Conservation (phyloP, 2,329 filamentous ascomycete species). For the Stagonosporopsis cucurbitacearum region DNA sequence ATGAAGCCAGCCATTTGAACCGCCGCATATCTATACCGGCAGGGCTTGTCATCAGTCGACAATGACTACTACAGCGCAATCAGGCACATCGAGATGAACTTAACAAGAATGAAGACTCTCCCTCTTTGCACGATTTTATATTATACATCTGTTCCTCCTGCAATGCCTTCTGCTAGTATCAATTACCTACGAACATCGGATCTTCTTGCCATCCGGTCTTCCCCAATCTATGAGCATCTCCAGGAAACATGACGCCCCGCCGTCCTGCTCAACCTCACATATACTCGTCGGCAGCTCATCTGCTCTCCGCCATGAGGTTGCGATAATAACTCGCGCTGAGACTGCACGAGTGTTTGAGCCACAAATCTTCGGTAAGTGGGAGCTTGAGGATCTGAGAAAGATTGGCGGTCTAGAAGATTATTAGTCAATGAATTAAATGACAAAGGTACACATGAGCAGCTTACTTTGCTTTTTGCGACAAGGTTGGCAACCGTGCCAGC, state of each 20-base stretch:
- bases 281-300: not conserved
- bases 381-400: slow-evolving; percentile 62
- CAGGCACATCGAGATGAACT: not conserved
- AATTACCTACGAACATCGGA: not conserved
- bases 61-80: not conserved
- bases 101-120: not conserved
- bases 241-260: not conserved
- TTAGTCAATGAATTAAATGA: slow-evolving; percentile 42
- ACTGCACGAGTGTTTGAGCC: slow-evolving; percentile 72
- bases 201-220: not conserved
- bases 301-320: slow-evolving; percentile 51
- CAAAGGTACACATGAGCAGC: slow-evolving; percentile 2
- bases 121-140: slow-evolving; percentile 12
- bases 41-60: not conserved
- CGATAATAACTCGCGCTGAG: slow-evolving; percentile 73
- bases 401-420: slow-evolving; percentile 29
- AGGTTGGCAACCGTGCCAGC: slow-evolving; percentile 73
- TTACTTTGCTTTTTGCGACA: slow-evolving; percentile 57
- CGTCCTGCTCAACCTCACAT: not conserved
- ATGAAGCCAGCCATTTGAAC: too few relatives aligned
- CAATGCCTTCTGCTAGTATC: not conserved
- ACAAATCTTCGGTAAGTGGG: slow-evolving; percentile 74
- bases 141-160: slow-evolving; percentile 13
- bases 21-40: too few relatives aligned
- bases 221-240: not conserved